Conservation (phyloP, 2,329 filamentous ascomycete species). For the Verticillium tricorpus region DNA sequence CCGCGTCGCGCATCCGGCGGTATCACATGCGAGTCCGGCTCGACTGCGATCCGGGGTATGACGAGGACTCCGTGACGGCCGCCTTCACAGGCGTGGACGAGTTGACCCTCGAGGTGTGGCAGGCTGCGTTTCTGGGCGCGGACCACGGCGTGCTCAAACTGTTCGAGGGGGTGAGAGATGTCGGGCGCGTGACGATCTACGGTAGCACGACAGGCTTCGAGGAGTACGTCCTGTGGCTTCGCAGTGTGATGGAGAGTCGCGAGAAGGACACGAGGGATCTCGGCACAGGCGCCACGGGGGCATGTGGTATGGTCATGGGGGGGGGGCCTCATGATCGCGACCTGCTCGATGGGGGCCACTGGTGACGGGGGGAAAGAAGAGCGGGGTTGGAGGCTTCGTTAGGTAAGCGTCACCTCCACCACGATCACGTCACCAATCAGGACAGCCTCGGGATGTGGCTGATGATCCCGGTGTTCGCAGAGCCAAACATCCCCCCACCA, state of each 20-base stretch:
- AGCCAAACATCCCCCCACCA: too few relatives aligned
- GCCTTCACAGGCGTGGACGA: conserved; percentile 32
- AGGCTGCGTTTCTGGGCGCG: conserved; percentile 32
- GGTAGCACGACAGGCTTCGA: conserved; percentile 37
- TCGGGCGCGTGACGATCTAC: conserved; percentile 27
- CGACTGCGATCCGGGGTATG: conserved; percentile 31
- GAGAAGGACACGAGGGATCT: neutral
- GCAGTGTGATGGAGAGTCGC: conserved; percentile 26
- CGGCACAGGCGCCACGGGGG: neutral
- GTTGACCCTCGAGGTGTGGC: conserved; percentile 33
- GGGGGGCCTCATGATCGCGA: neutral
- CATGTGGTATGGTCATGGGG: neutral
- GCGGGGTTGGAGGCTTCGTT: too few relatives aligned
- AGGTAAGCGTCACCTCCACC: neutral
- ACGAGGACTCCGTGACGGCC: conserved; percentile 20
- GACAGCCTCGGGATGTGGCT: neutral
- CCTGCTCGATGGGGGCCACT: neutral
- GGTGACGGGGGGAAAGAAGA: neutral
- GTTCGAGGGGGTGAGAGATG: conserved; percentile 38
- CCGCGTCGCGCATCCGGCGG: conserved; percentile 29
- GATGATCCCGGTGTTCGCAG: neutral
- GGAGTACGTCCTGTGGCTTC: conserved; percentile 37
- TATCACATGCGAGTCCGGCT: conserved; percentile 35
- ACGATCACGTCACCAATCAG: neutral
- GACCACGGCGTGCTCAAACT: conserved; percentile 30